Base-by-base conservation (phyloP, 352 stramenopile species). In the Pythium rhizo-oryzae region DNA sequence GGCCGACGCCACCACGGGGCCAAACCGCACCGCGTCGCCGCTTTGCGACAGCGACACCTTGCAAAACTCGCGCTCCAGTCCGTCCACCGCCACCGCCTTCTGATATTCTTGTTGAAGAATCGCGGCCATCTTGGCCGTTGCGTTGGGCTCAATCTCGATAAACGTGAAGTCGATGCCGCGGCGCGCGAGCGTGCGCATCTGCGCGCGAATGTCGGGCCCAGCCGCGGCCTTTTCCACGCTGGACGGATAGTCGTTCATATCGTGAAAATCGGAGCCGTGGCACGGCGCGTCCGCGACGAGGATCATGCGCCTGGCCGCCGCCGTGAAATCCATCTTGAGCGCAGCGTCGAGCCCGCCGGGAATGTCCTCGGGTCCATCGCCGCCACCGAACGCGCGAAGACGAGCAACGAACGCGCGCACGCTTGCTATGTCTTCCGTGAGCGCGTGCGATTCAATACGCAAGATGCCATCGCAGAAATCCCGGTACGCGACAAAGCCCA, bases 401-500 rank as follows among this genome's bases (percentile, higher is more conserved):
- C 19, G 59, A 4, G 33, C 13, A 52, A 82, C 81, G 46, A 85
- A 81, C 0, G 28, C 2, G 1, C 55, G 30, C 0, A 81, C 70
- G 19, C 13, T 13, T 0, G 11, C 46, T 15, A 78, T 44, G 37
- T 78, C 44, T 2, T 44, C 12, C 5, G 78, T 78, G 18, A 85
- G 51, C 15, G 23, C 18, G 15, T 72, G 52, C 12, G 69, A 30
- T 30, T 82, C 23, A 8, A 81, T 51, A 1, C 78, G 72, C 4
- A 72, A 46, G 19, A 16, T 25, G 28, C 65, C 68, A 28, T 79
- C 72, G 37, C 72, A 78, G 28, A 81, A 85, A 16, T 82, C 73
- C 6, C 78, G 75, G 39, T 82, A 85, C 2, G 67, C 78, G 3
- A 83, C 75, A 70, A 85, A 81, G 2, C 78, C 75, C 25, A 81